Evolutionary conservation across 139 green algal species (phyloP).

Genomic region (Micromonas commoda): DNA sequence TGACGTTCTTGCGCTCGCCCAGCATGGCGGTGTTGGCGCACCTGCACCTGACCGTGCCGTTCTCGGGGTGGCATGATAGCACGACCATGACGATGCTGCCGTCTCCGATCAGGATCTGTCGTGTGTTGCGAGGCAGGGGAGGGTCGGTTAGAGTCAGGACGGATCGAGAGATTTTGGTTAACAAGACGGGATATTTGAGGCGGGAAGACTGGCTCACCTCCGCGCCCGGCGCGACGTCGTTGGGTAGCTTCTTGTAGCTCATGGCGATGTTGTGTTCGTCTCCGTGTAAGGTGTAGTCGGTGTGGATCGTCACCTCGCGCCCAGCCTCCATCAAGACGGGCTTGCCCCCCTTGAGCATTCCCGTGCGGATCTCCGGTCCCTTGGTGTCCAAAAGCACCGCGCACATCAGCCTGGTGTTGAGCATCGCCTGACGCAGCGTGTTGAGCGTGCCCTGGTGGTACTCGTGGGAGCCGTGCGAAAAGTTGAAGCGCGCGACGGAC

Average conservation of each 20-base stretch:
- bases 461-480: conserved; percentile 69
- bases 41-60: conserved; percentile 5
- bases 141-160: too few species aligned
- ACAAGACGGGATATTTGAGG: too few species aligned
- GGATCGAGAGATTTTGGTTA: too few species aligned
- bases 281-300: conserved; percentile 31
- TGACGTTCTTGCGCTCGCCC: conserved; percentile 36
- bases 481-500: conserved; percentile 72
- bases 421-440: conserved; percentile 23
- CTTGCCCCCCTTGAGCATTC: conserved; percentile 40
- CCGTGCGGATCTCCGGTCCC: conserved; percentile 56
- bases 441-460: conserved; percentile 46
- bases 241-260: conserved; percentile 53
- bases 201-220: too few species aligned
- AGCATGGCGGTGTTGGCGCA: conserved; percentile 26
- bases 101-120: conserved; percentile 59
- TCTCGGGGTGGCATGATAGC: conserved; percentile 10
- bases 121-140: too few species aligned
- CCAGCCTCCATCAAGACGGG: conserved; percentile 36
- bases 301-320: conserved; percentile 38
- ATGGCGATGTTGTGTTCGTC: conserved; percentile 31
- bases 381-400: conserved; percentile 53
- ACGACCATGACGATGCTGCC: conserved; percentile 45
- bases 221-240: conserved; percentile 41
- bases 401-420: background rate